Conservation (phyloP, 495 filamentous ascomycete genomes). For the Aspergillus incahuasiensis region DNA sequence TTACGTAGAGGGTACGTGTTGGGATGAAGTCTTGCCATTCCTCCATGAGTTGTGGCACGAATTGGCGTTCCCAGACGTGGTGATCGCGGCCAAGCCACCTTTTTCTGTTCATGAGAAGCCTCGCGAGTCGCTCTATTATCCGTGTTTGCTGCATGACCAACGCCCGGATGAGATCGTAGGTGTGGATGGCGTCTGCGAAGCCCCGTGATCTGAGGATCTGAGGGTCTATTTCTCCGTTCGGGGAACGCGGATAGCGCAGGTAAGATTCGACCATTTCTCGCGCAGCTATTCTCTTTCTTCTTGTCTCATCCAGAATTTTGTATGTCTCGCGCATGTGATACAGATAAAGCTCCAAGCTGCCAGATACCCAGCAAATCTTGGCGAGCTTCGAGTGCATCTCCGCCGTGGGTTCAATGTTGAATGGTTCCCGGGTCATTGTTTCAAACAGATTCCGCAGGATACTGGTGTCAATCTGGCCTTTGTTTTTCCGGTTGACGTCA, state of each 20-base stretch:
- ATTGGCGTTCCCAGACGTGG: conserved; percentile 24
- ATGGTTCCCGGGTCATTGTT: conserved; percentile 53
- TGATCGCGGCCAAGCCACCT: conserved; percentile 22
- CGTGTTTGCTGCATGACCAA: conserved; percentile 29
- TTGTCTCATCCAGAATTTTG: conserved; percentile 26
- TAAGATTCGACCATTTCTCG: conserved; percentile 23
- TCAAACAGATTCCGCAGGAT: conserved; percentile 46
- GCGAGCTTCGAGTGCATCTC: conserved; percentile 33
- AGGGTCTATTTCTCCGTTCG: not conserved
- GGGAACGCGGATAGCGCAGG: conserved; percentile 8
- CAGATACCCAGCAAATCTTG: conserved; percentile 31
- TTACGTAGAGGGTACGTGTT: conserved; percentile 27
- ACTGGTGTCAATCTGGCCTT: conserved; percentile 34
- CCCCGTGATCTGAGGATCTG: conserved; percentile 20
- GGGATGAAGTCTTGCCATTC: conserved; percentile 50
- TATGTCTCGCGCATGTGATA: conserved; percentile 29
- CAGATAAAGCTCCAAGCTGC: conserved; percentile 36
- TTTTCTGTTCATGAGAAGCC: conserved; percentile 11
- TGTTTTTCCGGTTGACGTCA: conserved; percentile 15
- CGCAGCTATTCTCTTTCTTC: conserved; percentile 23
- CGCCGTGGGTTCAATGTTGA: conserved; percentile 51
- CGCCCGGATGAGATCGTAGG: conserved; percentile 34
- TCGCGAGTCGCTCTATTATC: conserved; percentile 19
- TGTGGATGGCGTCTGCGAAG: conserved; percentile 33
- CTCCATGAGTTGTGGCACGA: conserved; percentile 40